Percentiles rank a stretch among this genome's conserved stretches.
Conservation (phyloP, 2,329 filamentous ascomycete species). For the Pseudogymnoascus sp. region DNA sequence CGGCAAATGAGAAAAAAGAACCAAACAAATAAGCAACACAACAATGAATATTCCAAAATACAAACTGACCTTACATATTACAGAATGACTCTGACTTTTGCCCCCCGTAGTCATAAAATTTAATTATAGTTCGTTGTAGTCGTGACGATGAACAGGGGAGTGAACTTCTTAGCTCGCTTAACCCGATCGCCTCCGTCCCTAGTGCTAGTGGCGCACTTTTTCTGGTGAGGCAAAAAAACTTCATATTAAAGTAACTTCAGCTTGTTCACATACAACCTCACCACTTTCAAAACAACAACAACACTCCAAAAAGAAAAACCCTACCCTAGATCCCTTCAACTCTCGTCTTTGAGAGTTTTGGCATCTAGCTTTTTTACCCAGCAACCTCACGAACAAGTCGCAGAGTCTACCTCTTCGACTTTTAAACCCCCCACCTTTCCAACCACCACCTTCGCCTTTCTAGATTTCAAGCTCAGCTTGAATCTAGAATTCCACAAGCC, state of each 20-base stretch:
- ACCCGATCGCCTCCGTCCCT: constrained; percentile 10
- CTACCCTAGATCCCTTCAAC: constrained; percentile 26
- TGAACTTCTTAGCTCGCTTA: constrained; percentile 11
- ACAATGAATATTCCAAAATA: neutral
- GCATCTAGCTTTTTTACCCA: constrained; percentile 39
- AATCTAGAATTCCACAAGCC: constrained; percentile 52
- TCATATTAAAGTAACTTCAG: constrained; percentile 6
- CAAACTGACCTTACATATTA: neutral
- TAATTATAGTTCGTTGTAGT: neutral
- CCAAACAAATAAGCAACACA: neutral
- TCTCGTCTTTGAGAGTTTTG: constrained; percentile 38
- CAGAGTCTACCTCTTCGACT: constrained; percentile 28
- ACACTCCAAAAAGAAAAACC: neutral
- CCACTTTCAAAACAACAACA: constrained; percentile 6
- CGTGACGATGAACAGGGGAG: neutral
- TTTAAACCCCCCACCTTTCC: constrained; percentile 21
- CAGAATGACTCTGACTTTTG: neutral
- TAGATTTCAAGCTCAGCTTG: constrained; percentile 74
- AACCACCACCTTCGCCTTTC: constrained; percentile 29
- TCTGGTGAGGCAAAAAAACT: constrained; percentile 8
- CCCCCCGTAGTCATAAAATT: neutral
- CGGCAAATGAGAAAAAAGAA: neutral
- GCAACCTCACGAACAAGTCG: constrained; percentile 19
- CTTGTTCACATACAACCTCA: constrained; percentile 4
- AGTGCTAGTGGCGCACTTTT: constrained; percentile 10